Evolutionary conservation across 2,329 filamentous ascomycete species (phyloP).

Genomic region (Xylariales sp.): DNA sequence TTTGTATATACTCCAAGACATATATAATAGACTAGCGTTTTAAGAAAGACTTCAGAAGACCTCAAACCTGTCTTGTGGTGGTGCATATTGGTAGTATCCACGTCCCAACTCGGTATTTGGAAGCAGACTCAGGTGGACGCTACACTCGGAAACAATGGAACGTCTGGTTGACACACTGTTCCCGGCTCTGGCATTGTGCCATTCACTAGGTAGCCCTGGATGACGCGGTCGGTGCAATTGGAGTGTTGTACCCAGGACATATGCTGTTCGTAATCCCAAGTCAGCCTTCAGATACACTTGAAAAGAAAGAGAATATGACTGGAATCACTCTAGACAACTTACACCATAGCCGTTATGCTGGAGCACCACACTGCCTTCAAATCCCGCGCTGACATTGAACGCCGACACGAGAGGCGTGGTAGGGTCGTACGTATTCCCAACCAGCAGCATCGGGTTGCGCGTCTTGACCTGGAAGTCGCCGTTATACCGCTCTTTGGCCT

Average conservation of each 20-base stretch:
- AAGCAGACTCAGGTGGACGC: no score
- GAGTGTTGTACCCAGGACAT: neutral
- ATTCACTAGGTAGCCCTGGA: constrained; percentile 2
- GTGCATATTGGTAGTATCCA: no score
- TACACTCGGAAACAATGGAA: neutral
- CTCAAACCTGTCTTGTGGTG: no score
- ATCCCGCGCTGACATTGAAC: constrained; percentile 19
- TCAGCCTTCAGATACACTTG: neutral
- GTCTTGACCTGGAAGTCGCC: constrained; percentile 20
- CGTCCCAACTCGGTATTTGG: no score
- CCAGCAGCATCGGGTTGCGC: constrained; percentile 21
- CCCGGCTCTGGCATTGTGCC: constrained; percentile 4
- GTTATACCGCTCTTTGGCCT: constrained; percentile 20
- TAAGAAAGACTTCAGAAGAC: no score
- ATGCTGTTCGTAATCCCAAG: neutral
- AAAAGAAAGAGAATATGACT: neutral
- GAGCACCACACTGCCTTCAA: constrained; percentile 24
- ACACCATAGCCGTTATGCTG: constrained; percentile 21
- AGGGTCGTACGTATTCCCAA: constrained; percentile 25
- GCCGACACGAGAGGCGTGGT: constrained; percentile 26
- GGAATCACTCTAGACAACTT: no score
- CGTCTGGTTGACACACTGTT: constrained; percentile 8
- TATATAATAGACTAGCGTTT: no score
- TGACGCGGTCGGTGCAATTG: neutral
- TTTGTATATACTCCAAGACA: no score